A percentile compares a stretch with the other conserved stretches of the same genome.
Evolutionary conservation across 177 flowering plant genomes (phyloP).

Genomic region (Vitis hybrid): DNA sequence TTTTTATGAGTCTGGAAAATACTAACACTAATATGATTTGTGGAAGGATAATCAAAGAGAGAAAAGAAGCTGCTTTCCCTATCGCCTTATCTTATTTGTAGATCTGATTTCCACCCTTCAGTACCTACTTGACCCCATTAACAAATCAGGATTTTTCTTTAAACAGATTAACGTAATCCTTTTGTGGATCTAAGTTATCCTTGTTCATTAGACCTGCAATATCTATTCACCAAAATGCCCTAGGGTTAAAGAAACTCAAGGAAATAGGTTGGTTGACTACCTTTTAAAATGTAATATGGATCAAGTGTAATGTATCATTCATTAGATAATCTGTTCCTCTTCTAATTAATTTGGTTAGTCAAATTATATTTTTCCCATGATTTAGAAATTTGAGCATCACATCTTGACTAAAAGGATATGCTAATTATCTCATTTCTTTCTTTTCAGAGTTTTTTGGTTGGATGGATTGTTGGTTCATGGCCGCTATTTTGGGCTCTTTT

Average conservation of each 20-base stretch:
- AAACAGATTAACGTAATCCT: neutral
- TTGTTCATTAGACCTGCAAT: neutral
- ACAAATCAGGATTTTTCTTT: too few relatives aligned
- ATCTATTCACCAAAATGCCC: neutral
- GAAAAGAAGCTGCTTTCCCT: too few relatives aligned
- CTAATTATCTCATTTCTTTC: neutral
- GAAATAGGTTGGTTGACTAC: neutral
- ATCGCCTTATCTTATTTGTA: too few relatives aligned
- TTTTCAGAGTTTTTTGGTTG: slow-evolving; percentile 81
- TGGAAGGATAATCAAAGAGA: too few relatives aligned
- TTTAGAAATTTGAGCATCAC: neutral
- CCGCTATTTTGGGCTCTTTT: slow-evolving; percentile 92
- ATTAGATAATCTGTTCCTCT: neutral
- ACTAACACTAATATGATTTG: too few relatives aligned
- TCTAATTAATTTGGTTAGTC: neutral
- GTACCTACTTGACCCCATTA: too few relatives aligned
- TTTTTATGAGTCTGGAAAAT: too few relatives aligned
- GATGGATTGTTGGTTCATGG: slow-evolving; percentile 80
- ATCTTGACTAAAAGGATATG: neutral
- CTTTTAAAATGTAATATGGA: neutral
- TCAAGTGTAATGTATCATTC: slow-evolving; percentile 2
- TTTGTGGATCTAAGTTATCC: neutral
- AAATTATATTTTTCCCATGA: neutral
- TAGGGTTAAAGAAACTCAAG: neutral
- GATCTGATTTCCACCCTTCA: too few relatives aligned